phyloP scores from a whole-genome alignment of 2,329 filamentous ascomycete genomes.

The Zymoseptoria brevis region DNA sequence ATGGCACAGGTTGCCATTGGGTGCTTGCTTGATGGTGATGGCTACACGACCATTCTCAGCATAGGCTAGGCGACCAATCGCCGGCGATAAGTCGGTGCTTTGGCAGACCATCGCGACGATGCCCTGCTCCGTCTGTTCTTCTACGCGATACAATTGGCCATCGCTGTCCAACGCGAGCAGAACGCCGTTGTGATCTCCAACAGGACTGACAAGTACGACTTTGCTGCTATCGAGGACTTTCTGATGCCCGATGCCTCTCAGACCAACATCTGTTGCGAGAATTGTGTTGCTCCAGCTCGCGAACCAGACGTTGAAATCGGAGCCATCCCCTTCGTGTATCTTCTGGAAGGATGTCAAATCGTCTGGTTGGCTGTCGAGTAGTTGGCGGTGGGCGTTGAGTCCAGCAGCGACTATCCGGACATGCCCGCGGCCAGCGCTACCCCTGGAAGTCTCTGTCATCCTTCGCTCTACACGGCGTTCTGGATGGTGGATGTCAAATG shows the following conservation, averaged over 20 bases:
- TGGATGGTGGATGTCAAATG: not conserved
- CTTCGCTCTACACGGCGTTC: not conserved
- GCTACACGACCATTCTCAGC: slow-evolving; percentile 26
- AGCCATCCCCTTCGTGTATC: not conserved
- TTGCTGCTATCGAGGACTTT: slow-evolving; percentile 5
- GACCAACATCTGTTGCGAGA: slow-evolving; percentile 5
- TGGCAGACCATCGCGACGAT: slow-evolving; percentile 1
- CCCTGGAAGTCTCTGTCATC: not conserved
- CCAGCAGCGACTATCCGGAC: slow-evolving; percentile 17
- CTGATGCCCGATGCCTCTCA: slow-evolving; percentile 13
- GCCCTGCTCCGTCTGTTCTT: not conserved
- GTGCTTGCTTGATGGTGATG: slow-evolving; percentile 22
- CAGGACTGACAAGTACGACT: slow-evolving; percentile 6
- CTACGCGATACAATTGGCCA: slow-evolving; percentile 18
- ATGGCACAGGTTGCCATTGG: slow-evolving; percentile 20
- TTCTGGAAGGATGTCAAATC: slow-evolving; percentile 9
- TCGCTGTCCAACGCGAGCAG: slow-evolving; percentile 20
- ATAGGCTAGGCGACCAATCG: slow-evolving; percentile 19
- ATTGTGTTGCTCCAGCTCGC: slow-evolving; percentile 28
- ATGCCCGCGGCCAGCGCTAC: not conserved
- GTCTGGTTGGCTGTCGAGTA: slow-evolving; percentile 13
- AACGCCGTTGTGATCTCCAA: slow-evolving; percentile 29
- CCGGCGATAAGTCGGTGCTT: slow-evolving; percentile 12
- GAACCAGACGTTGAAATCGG: slow-evolving; percentile 18
- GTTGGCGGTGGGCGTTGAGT: slow-evolving; percentile 26